These are phyloP conservation scores for Leucoagaricus sp. DNA, from an alignment of 1,284 basidiomycete genomes.

Conservation along the genomic window DNA sequence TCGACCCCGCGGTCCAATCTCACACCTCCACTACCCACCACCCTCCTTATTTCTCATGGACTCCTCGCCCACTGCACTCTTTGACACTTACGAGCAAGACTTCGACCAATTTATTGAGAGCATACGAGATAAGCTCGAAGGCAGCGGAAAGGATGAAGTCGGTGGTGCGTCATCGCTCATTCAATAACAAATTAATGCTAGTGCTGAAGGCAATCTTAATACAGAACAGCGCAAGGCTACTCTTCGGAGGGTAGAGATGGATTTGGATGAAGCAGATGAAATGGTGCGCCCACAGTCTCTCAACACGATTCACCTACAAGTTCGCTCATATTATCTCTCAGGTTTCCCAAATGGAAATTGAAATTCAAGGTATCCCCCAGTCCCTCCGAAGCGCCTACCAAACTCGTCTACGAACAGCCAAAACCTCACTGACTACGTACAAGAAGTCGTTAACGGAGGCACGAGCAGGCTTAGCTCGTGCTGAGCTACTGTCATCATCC, in stretches of 20 bases:
- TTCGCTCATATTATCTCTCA: conserved; percentile 33
- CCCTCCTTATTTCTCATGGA: conserved; percentile 52
- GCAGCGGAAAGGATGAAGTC: conserved; percentile 49
- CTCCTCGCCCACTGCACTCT: conserved; percentile 74
- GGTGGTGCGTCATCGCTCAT: conserved; percentile 46
- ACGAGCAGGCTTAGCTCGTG: conserved; percentile 57
- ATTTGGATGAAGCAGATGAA: conserved; percentile 98
- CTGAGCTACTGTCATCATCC: conserved; percentile 57
- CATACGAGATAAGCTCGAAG: conserved; percentile 70
- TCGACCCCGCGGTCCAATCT: neutral
- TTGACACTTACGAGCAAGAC: conserved; percentile 83
- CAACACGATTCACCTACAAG: neutral
- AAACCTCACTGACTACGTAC: conserved; percentile 69
- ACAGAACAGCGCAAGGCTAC: conserved; percentile 84
- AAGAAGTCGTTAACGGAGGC: conserved; percentile 79
- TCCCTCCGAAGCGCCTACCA: conserved; percentile 78
- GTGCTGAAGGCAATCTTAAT: neutral
- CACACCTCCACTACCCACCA: neutral
- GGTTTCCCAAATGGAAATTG: conserved; percentile 99
- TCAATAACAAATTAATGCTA: neutral
- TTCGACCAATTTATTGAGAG: conserved; percentile 73
- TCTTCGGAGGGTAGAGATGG: conserved; percentile 88
- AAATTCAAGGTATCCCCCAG: conserved; percentile 95
- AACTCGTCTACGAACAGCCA: conserved; percentile 70
- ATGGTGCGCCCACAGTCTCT: conserved; percentile 61